Conservation (phyloP, 164 flowering plant species). For the Berberis thunbergii region DNA sequence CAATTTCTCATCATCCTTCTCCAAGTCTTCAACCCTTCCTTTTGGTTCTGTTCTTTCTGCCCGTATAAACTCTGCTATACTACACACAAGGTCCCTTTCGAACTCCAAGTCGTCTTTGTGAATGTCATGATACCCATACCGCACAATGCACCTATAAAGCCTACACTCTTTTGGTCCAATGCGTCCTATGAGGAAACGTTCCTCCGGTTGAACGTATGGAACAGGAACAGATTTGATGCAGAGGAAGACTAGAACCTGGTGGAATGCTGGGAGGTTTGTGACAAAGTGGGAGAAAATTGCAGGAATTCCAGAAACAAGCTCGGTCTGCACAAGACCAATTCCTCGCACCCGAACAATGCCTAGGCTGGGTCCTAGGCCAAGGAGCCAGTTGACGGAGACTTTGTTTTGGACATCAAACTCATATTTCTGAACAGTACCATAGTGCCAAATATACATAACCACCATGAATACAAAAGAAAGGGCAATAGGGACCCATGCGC, state of each 20-base stretch:
- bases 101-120: constrained; percentile 77
- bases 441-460: constrained; percentile 83
- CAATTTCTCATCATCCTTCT: constrained; percentile 46
- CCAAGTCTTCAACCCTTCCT: constrained; percentile 18
- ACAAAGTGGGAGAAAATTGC: constrained; percentile 91
- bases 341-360: constrained; percentile 87
- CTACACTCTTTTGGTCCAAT: constrained; percentile 67
- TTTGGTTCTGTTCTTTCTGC: constrained; percentile 27
- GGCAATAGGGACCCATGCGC: constrained; percentile 94
- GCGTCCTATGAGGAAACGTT: constrained; percentile 74
- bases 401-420: constrained; percentile 86
- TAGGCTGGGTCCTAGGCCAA: constrained; percentile 64
- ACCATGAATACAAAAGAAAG: constrained; percentile 52
- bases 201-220: constrained; percentile 74
- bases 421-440: constrained; percentile 62
- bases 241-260: constrained; percentile 81
- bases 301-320: constrained; percentile 92
- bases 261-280: constrained; percentile 94
- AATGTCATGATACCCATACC: constrained; percentile 86
- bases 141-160: constrained; percentile 74
- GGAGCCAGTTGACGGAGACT: constrained; percentile 86
- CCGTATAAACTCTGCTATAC: constrained; percentile 78
- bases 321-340: constrained; percentile 83
- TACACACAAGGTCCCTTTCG: constrained; percentile 75
- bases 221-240: constrained; percentile 87